Base-by-base conservation (phyloP, 192 early-diverging fungal genomes). In the Backusella circina region DNA sequence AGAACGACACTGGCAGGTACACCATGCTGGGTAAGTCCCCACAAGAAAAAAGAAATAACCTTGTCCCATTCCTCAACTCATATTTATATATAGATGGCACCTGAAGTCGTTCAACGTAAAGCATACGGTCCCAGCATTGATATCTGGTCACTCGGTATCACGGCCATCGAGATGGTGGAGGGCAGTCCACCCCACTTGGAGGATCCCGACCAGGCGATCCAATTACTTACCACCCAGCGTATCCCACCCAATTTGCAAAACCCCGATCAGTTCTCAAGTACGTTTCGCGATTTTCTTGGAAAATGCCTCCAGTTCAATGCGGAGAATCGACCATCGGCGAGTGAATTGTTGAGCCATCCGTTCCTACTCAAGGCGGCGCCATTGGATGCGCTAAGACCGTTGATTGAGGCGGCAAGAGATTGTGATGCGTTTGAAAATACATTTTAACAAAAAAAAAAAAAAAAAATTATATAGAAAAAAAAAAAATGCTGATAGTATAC, bases 81-180 rank as follows among this genome's bases (percentile, higher is more conserved):
- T 44, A 44, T 44, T 12, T 67, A 18, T 16, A 15, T 1, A 18
- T 72, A 76, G 78, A 98, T 98, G 96, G 94, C 96, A 13, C 96
- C 96, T 26, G 96, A 98, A 82, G 94, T 98, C 1, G 94, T 97
- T 33, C 92, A 87, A 71, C 90, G 92, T 33, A 93, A 95, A 85
- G 92, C 94, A 78, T 98, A 98, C 78, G 93, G 93, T 2, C 79
- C 91, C 50, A 95, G 95, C 76, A 94, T 97, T 47, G 96, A 98
- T 78, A 91, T 98, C 47, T 98, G 96, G 96, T 96, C 95, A n/a
- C 80, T 97, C 44, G 96, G 96, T n/a, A 97, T 98, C 82, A 97
- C 96, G 90, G 93, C 92, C 6, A 96, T 98, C 51, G 96, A 98
- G 80, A 97, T 97, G 95, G 85, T 97, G 30, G 96, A 98, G 81